phyloP scores from a whole-genome alignment of 129 eudicot species.

The Escallonia rubra region DNA sequence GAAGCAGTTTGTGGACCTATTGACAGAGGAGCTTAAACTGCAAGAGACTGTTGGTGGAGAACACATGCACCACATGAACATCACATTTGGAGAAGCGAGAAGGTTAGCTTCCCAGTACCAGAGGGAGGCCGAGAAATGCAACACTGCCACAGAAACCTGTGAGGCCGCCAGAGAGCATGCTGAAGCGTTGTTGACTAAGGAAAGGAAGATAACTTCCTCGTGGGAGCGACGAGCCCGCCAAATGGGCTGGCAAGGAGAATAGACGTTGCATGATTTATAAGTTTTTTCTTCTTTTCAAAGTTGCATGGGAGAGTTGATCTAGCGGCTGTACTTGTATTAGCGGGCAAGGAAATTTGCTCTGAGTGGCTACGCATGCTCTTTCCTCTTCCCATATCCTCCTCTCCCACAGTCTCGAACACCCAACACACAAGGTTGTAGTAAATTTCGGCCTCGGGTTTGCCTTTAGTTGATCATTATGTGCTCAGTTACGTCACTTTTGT shows the following conservation, averaged over 20 bases:
- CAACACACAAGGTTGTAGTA: no score
- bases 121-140: conserved; percentile 84
- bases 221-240: conserved; percentile 81
- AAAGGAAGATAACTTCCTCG: conserved; percentile 59
- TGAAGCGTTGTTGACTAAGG: conserved; percentile 58
- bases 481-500: no score
- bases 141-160: conserved; percentile 74
- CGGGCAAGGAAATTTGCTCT: conserved; percentile 1
- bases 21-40: conserved; percentile 75
- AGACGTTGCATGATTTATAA: neutral
- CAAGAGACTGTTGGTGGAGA: conserved; percentile 60
- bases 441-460: no score
- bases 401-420: no score
- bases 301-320: conserved; percentile 26
- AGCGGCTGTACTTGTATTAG: conserved; percentile 20
- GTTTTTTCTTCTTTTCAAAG: neutral
- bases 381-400: no score
- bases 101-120: conserved; percentile 70
- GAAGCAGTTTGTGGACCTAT: conserved; percentile 75
- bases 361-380: no score
- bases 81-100: conserved; percentile 74
- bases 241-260: conserved; percentile 72
- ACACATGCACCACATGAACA: conserved; percentile 66
- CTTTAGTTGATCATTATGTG: no score
- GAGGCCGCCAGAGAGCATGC: conserved; percentile 74